phyloP scores from a whole-genome alignment of 1,284 basidiomycete genomes.

The Ganoderma leucocontextum region DNA sequence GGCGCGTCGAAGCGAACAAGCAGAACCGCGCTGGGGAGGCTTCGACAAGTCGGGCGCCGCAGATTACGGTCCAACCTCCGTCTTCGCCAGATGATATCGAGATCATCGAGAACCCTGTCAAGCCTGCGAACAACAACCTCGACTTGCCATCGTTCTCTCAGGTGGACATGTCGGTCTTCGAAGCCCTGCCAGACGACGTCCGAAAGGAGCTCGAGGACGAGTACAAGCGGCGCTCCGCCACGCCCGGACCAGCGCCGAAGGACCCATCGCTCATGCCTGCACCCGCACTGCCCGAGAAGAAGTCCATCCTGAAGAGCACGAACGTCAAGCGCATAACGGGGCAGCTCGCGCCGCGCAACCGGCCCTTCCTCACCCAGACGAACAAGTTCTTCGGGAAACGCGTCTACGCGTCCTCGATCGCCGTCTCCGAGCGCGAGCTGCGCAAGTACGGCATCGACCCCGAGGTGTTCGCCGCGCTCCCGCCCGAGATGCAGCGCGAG shows the following conservation, averaged over 20 bases:
- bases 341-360: constrained; percentile 64
- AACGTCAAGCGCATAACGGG: constrained; percentile 66
- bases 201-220: constrained; percentile 74
- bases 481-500: constrained; percentile 74
- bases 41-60: constrained; percentile 29
- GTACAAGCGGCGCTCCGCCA: constrained; percentile 65
- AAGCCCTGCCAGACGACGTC: constrained; percentile 76
- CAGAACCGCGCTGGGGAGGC: constrained; percentile 25
- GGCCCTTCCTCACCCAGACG: constrained; percentile 56
- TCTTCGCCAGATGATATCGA: constrained; percentile 41
- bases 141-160: constrained; percentile 78
- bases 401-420: constrained; percentile 35
- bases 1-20: constrained; percentile 38
- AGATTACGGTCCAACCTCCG: constrained; percentile 45
- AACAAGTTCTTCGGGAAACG: constrained; percentile 48
- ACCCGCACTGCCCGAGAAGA: constrained; percentile 30
- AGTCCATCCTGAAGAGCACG: constrained; percentile 42
- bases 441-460: constrained; percentile 73
- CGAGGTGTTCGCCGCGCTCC: constrained; percentile 71
- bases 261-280: constrained; percentile 27
- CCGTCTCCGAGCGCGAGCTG: constrained; percentile 57
- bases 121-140: constrained; percentile 23
- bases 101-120: constrained; percentile 28
- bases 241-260: constrained; percentile 44
- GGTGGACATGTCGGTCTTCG: constrained; percentile 76